phyloP scores from a whole-genome alignment of 768 basidiomycete genomes.

The Lactarius vividus region DNA sequence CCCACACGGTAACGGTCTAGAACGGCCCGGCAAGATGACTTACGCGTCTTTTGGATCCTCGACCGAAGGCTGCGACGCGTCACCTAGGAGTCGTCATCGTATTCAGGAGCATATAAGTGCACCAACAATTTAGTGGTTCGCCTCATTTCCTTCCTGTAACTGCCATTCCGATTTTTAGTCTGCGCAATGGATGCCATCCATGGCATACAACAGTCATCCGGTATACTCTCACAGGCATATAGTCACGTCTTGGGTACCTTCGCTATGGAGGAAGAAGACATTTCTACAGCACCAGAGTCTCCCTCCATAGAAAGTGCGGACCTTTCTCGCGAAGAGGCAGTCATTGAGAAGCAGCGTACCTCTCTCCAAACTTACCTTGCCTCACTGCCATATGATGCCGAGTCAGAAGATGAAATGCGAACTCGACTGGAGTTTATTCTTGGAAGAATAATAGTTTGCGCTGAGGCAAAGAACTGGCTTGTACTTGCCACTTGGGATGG shows the following conservation, averaged over 20 bases:
- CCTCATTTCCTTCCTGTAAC: conserved; percentile 23
- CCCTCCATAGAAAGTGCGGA: conserved; percentile 36
- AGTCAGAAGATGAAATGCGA: conserved; percentile 70
- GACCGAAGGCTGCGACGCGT: conserved; percentile 20
- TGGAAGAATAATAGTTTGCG: conserved; percentile 63
- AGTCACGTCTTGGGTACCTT: conserved; percentile 35
- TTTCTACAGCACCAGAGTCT: conserved; percentile 41
- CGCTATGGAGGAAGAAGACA: conserved; percentile 51
- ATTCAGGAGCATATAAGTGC: conserved; percentile 16
- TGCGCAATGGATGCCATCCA: conserved; percentile 16
- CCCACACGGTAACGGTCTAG: background rate
- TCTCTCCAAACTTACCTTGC: conserved; percentile 64
- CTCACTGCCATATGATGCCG: conserved; percentile 70
- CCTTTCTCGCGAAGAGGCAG: conserved; percentile 32
- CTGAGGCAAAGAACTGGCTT: conserved; percentile 74
- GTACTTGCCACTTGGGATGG: conserved; percentile 76
- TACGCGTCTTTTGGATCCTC: conserved; percentile 15
- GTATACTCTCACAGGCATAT: conserved; percentile 10
- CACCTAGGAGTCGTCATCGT: conserved; percentile 22
- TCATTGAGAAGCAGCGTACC: conserved; percentile 56
- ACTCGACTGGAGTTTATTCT: conserved; percentile 65
- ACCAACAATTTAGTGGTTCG: conserved; percentile 23
- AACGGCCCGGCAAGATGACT: conserved; percentile 11
- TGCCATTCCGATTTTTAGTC: conserved; percentile 18
- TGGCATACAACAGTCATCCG: conserved; percentile 18